Evolutionary conservation across 441 rosid genomes (phyloP).

Genomic region (Adansonia grandidieri): DNA sequence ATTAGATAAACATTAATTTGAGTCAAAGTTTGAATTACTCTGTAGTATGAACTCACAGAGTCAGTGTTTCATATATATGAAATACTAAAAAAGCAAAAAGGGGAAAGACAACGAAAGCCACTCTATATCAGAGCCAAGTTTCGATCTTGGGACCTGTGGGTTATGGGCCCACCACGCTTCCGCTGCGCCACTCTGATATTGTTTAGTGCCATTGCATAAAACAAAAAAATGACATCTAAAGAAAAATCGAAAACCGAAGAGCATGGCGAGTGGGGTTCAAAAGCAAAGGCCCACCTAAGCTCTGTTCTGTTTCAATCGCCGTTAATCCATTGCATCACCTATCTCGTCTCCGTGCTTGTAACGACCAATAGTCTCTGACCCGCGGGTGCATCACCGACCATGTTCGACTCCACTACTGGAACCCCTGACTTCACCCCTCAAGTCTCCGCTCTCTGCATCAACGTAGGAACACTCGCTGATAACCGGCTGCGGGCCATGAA

Average conservation of each 20-base stretch:
- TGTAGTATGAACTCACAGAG: no score
- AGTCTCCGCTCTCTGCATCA: constrained; percentile 63
- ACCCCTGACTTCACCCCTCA: constrained; percentile 83
- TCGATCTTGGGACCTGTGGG: constrained; percentile 79
- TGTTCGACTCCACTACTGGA: constrained; percentile 72
- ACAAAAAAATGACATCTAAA: no score
- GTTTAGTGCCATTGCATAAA: no score
- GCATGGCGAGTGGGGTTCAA: constrained; percentile 45
- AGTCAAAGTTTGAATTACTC: no score
- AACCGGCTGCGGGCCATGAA: constrained; percentile 81
- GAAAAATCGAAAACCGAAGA: constrained; percentile 8
- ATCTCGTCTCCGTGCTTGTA: constrained; percentile 88
- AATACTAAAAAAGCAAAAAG: no score
- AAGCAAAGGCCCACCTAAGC: constrained; percentile 54
- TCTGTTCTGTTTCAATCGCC: constrained; percentile 62
- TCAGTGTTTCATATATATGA: no score
- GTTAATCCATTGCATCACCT: constrained; percentile 87
- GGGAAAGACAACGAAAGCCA: no score
- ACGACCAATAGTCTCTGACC: constrained; percentile 82
- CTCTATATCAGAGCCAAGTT: constrained; percentile 63
- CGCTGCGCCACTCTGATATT: constrained; percentile 56
- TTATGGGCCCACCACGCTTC: constrained; percentile 87
- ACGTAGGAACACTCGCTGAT: constrained; percentile 74
- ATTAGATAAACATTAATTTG: no score
- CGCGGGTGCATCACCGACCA: constrained; percentile 94